phyloP scores from a whole-genome alignment of 202 grass and related monocot genomes.

The Zoysia matrella region DNA sequence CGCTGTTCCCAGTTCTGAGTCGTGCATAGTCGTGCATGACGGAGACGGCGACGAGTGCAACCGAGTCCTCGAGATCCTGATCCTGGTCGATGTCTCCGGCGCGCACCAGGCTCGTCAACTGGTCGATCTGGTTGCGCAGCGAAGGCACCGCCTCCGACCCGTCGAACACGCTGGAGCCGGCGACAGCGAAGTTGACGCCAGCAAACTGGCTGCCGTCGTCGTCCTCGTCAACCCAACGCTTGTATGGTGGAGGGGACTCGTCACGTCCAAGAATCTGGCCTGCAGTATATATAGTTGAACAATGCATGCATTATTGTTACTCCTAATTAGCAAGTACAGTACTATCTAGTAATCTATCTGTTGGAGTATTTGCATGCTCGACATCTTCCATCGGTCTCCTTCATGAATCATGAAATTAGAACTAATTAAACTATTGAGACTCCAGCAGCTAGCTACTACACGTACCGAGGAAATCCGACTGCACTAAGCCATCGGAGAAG shows the following conservation, averaged over 20 bases:
- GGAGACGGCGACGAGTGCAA: constrained; percentile 48
- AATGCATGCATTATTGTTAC: no score
- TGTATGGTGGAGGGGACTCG: not conserved
- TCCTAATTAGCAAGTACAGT: no score
- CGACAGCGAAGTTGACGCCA: constrained; percentile 64
- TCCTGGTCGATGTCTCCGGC: not conserved
- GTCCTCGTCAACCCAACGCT: not conserved
- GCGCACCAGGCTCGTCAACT: constrained; percentile 33
- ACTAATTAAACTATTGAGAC: no score
- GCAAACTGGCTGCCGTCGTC: not conserved
- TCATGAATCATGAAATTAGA: no score
- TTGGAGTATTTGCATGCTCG: no score
- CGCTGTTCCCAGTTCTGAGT: not conserved
- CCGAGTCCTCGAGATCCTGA: constrained; percentile 18
- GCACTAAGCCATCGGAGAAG: no score
- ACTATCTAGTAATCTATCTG: no score
- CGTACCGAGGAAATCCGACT: no score
- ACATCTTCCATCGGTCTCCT: no score
- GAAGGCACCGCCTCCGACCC: constrained; percentile 9
- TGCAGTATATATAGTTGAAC: no score
- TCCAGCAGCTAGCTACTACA: no score
- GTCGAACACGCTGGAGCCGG: constrained; percentile 41
- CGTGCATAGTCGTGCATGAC: constrained; percentile 41
- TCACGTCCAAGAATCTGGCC: not conserved
- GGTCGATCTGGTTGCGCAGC: constrained; percentile 46